Conservation (phyloP, 768 basidiomycete genomes). For the Phanerochaete sordida region DNA sequence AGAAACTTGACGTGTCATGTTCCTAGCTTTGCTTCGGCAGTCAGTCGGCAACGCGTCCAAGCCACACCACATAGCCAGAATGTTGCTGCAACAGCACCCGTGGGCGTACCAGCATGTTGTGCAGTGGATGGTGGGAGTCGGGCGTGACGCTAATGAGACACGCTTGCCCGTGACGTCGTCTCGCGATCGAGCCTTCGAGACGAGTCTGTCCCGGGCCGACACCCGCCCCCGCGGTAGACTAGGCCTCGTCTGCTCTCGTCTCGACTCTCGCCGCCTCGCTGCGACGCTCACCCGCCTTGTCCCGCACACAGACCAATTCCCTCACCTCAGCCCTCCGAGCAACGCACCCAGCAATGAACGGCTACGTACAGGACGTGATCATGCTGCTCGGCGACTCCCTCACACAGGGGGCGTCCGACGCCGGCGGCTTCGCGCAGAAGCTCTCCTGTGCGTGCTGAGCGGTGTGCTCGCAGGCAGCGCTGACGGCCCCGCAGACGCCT, state of each 20-base stretch:
- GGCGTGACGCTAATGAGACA: neutral
- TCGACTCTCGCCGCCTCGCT: no score
- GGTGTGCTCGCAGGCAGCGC: neutral
- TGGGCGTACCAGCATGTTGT: no score
- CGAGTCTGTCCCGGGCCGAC: neutral
- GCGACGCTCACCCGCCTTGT: no score
- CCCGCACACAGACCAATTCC: no score
- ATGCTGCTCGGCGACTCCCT: constrained; percentile 83
- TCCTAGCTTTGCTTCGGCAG: no score
- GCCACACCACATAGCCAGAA: no score
- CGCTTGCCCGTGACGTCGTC: neutral
- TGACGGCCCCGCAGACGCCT: constrained; percentile 48
- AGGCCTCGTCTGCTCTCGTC: neutral
- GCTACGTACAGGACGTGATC: constrained; percentile 57
- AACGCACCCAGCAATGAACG: constrained; percentile 42
- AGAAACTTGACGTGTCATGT: no score
- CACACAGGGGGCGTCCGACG: constrained; percentile 64
- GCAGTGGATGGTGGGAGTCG: no score
- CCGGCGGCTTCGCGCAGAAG: constrained; percentile 61
- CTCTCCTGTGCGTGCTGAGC: constrained; percentile 51
- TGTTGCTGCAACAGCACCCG: no score
- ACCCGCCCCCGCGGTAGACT: neutral
- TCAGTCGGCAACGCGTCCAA: no score
- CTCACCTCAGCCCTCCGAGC: no score
- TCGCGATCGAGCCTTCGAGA: neutral